Base-by-base conservation (phyloP, 805 yeast genomes). In the Starmerella sp. region DNA sequence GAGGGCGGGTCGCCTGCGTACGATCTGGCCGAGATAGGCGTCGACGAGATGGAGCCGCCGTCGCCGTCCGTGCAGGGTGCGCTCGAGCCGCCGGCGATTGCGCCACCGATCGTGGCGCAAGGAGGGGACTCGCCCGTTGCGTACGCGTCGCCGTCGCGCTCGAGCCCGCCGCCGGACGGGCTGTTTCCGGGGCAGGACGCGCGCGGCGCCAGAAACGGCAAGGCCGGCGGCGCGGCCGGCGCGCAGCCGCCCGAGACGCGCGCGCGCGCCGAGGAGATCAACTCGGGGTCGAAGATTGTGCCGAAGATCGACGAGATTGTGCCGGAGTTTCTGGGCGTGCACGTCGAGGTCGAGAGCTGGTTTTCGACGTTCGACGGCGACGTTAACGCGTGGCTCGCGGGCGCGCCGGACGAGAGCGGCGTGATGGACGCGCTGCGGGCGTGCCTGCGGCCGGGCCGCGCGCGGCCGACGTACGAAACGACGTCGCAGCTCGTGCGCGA, bases 231-330 rank as follows among this genome's bases (percentile, higher is more conserved):
- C 31, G 37, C 14, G 11, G 36, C 36, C 28, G n/a, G 22, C 34
- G 8, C 42, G 10, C 31, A 32, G 38, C 48, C 30, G 45, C 32
- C 54, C 6, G 57, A 58, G 36, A 44, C 49, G 9, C 57, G 66
- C 4, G 61, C 65, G 8, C 59, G 66, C 5, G 61, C 66, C 14
- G 62, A 60, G 37, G 66, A 63, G 50, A 45, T 63, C 28, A 54
- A 57, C 45, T 48, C 63, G 17, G 53, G 59, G 6, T 51, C 59
- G n/a, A 54, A 56, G 31, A 50, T 60, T 2, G 57, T 62, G 2
- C 66, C 66, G 7, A 53, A 51, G 22, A 56, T 63, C n/a, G 59
- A 56, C 39, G 50, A 50, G 14, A 9, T 45, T 10, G 48, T 41
- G 14, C 51, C 48, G 13, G 65, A 62, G 15, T 57, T 57, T 51